Evolutionary conservation across 352 stramenopile genomes (phyloP).

Genomic region (Pythium vanterpoolii): DNA sequence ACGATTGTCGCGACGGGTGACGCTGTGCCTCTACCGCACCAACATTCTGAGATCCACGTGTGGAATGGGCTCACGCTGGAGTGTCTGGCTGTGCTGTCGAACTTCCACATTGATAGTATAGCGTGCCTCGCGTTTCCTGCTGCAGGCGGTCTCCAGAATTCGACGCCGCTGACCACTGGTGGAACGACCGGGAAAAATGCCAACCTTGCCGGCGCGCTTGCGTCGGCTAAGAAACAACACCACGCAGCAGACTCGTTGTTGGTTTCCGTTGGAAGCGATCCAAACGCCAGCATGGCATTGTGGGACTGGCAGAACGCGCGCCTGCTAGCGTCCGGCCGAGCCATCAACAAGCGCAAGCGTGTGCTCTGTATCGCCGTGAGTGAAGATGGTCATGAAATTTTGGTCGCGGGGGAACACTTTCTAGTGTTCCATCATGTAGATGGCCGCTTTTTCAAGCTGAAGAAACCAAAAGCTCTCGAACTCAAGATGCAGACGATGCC

Average conservation of each 20-base stretch:
- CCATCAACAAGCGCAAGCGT: conserved; percentile 32
- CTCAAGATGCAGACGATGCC: conserved; percentile 43
- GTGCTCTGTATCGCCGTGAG: conserved; percentile 59
- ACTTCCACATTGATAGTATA: conserved; percentile 59
- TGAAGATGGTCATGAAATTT: conserved; percentile 66
- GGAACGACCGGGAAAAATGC: conserved; percentile 28
- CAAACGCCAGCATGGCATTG: conserved; percentile 64
- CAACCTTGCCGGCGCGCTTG: conserved; percentile 23
- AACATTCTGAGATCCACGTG: conserved; percentile 61
- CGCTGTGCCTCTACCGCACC: conserved; percentile 19
- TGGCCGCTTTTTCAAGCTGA: conserved; percentile 64
- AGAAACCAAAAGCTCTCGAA: conserved; percentile 46
- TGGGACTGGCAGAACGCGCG: conserved; percentile 75
- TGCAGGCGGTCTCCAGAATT: conserved; percentile 27
- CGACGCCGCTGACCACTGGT: conserved; percentile 31
- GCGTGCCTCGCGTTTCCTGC: conserved; percentile 53
- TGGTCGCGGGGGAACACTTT: conserved; percentile 62
- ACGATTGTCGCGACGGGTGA: conserved; percentile 72
- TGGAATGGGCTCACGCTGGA: conserved; percentile 64
- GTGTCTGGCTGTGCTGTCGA: conserved; percentile 63
- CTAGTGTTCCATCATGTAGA: conserved; percentile 56
- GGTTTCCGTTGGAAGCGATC: conserved; percentile 60
- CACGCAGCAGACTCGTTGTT: conserved; percentile 56
- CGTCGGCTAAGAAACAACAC: conserved; percentile 59
- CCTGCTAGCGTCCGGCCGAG: conserved; percentile 54